Evolutionary conservation across 208 protist species (phyloP), one percentile per base, ranked within the genome.

Genomic region (Trypanosomatidae sp.): DNA sequence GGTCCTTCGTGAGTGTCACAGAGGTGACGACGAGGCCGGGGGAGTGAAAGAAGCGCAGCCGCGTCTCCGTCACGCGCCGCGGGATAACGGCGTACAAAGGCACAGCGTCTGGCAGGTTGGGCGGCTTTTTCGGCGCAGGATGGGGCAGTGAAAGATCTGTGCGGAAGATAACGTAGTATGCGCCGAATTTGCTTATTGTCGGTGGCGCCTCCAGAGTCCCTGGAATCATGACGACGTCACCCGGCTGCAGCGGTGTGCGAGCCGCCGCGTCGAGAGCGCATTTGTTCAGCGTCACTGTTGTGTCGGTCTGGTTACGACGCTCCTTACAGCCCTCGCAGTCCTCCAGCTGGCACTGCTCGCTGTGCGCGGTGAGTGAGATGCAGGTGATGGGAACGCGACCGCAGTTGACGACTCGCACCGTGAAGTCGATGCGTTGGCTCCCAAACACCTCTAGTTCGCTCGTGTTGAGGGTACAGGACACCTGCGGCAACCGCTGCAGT

Each of bases 1-100:
- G 71, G 80, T 97, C 86, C 62, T 80, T 83, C 5, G 88, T 93
- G 25, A 94, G 81, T 7, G 62, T 49, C 9, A 95, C 70, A 3
- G 81, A 87, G 13, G 79, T 86, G 12, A 95, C 83, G 25, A 79
- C 75, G 8, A 97, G 73, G 44, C 86, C 88, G 30, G 91, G 86
- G 12, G 84, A 81, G 36, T 93, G 79, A 74, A 89, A 93, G n/a
- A 97, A 83, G 2, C 89, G 86, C 80, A 95, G 84, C 28, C 82
- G 85, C n/a, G 91, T 95, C 78, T 97, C 90, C 19, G 85, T 86
- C 10, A 95, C 86, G 64, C 91, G 91, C 1, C 90, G 76, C 13
- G 93, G 93, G 66, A 95, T 93, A 65, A 97, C 87, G 53, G 87
- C 93, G 81, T 93, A 95, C 4, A 97, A 87, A 10, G 93, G 93